Evolutionary conservation across 441 rosid genomes (phyloP), one percentile per base, ranked within the genome.

Genomic region (Melastoma candidum): DNA sequence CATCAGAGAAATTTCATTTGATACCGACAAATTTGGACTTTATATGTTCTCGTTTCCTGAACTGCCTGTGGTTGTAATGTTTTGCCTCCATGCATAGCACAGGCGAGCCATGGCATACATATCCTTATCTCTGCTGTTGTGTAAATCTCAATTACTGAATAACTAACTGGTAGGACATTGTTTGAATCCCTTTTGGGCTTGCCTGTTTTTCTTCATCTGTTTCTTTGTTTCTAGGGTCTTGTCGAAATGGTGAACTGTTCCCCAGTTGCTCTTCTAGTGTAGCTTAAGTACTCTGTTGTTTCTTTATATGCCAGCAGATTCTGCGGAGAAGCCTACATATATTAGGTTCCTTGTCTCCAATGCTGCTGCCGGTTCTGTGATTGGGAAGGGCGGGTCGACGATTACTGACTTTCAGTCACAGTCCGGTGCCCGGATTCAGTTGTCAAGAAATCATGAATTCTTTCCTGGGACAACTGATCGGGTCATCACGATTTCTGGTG

Each of bases 331-430:
- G 79, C 68, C 95, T 7, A 81, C 95, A 12, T 82, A 84, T 61
- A 53, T 81, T 56, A 77, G 93, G 76, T 89, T 93, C 71, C 96
- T 93, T 57, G 95, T 93, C 44, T 93, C 99, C 61, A 93, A 93
- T 80, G 85, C 97, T 24, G 87, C 95, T 7, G 99, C 99, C 61
- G 99, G 99, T 67, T 90, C 99, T 14, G 89, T 93, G 57, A 93
- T 93, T 65, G 97, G 99, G 69, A 93, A 87, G 75, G 95, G 95
- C 59, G 99, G 97, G 59, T 87, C 93, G 12, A 94, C 95, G 48
- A 94, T 87, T 64, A 83, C 85, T 54, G 97, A 89, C 25, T 89
- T 87, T 64, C 97, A 87, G 79, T 74, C 87, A 4, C 87, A 83
- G 65, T 94, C 99, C 0, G 89, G 96, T 43, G 94, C 99, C 7